A percentile compares a stretch with the other conserved stretches of the same genome.
These are phyloP conservation scores for Ophiostoma ips DNA, from an alignment of 2,329 filamentous ascomycete genomes.

Conservation along the genomic window DNA sequence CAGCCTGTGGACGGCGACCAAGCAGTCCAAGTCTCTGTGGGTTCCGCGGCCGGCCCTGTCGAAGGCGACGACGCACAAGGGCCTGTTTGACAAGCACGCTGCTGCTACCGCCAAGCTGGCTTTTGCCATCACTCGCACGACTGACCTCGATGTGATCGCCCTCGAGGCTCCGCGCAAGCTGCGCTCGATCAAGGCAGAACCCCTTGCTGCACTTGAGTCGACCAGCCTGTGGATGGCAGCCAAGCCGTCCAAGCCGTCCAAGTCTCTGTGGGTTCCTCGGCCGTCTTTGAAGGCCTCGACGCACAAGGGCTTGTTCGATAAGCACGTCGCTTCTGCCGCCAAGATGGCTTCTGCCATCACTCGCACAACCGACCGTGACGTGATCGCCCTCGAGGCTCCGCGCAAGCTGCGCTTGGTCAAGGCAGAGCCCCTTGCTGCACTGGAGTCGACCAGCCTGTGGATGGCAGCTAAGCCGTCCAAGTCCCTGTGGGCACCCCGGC, in stretches of 20 bases:
- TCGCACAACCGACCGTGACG: conserved; percentile 9
- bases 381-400: conserved; percentile 5
- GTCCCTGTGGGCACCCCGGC: background rate
- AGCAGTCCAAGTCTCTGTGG: background rate
- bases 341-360: conserved; percentile 1
- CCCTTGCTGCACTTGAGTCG: conserved; percentile 7
- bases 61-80: background rate
- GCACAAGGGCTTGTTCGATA: conserved; percentile 8
- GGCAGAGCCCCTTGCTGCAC: conserved; percentile 1
- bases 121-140: conserved; percentile 4
- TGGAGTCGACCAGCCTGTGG: conserved; percentile 7
- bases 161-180: conserved; percentile 8
- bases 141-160: conserved; percentile 4
- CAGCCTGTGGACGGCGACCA: conserved; percentile 1
- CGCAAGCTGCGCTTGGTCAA: conserved; percentile 1
- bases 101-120: conserved; percentile 1
- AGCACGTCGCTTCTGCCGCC: background rate
- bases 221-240: conserved; percentile 3
- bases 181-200: background rate
- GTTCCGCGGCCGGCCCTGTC: background rate
- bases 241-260: background rate
- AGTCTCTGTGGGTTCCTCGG: conserved; percentile 7
- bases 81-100: conserved; percentile 8
- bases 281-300: background rate
- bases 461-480: background rate